Evolutionary conservation across 1,284 basidiomycete species (phyloP).

Genomic region (Ceratobasidium theobromae): DNA sequence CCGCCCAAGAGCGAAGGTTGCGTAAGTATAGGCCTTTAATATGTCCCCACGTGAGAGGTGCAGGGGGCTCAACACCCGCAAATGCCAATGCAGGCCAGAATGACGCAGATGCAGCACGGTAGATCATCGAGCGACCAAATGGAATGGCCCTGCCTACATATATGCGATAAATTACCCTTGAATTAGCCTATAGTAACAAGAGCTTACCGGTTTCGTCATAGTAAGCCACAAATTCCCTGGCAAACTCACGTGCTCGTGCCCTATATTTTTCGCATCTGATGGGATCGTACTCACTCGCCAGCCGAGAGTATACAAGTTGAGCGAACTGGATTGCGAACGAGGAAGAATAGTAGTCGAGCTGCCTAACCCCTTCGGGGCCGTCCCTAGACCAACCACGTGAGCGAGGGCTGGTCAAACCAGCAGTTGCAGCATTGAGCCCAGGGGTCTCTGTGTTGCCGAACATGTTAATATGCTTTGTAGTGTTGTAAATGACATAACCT

Average conservation of each 20-base stretch:
- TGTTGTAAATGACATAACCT: not conserved
- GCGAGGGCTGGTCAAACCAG: slow-evolving; percentile 2
- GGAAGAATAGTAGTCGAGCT: slow-evolving; percentile 77
- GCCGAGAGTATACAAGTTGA: slow-evolving; percentile 69
- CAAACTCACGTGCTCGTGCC: slow-evolving; percentile 62
- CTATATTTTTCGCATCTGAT: slow-evolving; percentile 64
- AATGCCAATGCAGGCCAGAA: slow-evolving; percentile 76
- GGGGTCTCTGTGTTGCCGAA: not conserved
- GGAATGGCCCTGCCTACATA: slow-evolving; percentile 66
- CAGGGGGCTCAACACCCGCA: slow-evolving; percentile 65
- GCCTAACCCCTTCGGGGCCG: slow-evolving; percentile 73
- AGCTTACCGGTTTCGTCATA: slow-evolving; percentile 66
- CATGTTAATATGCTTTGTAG: not conserved
- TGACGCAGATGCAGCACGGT: slow-evolving; percentile 76
- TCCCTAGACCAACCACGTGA: slow-evolving; percentile 69
- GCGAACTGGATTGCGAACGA: slow-evolving; percentile 79
- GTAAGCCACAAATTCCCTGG: slow-evolving; percentile 71
- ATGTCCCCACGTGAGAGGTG: slow-evolving; percentile 70
- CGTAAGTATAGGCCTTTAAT: slow-evolving; percentile 72
- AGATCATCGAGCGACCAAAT: slow-evolving; percentile 74
- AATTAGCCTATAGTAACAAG: not conserved
- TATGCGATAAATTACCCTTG: not conserved
- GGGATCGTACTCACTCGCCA: slow-evolving; percentile 63
- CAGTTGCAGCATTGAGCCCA: not conserved
- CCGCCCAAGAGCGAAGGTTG: slow-evolving; percentile 70